Evolutionary conservation across 345 rosid species (phyloP).

Genomic region (Eucalyptus decipiens): DNA sequence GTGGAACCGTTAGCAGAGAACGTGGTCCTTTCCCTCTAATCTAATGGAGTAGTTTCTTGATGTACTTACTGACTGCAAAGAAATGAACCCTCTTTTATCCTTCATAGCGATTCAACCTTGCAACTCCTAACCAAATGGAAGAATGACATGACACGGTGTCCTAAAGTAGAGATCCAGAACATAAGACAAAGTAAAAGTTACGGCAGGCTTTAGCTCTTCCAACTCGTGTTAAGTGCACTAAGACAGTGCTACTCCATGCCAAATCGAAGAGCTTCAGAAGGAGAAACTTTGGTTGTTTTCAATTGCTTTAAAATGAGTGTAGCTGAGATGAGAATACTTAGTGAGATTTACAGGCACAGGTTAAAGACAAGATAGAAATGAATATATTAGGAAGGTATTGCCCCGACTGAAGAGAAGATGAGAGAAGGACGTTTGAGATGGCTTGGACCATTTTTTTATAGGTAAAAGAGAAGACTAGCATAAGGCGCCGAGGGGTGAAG

Average conservation of each 20-base stretch:
- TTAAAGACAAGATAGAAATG: background rate
- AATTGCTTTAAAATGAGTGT: background rate
- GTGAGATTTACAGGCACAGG: background rate
- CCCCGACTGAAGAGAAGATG: background rate
- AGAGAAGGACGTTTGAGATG: background rate
- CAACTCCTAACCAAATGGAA: background rate
- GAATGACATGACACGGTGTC: background rate
- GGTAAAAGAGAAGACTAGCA: background rate
- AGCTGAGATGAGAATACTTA: background rate
- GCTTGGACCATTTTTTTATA: background rate
- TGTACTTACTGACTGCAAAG: background rate
- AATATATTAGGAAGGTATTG: background rate
- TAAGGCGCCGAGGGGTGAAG: too few species aligned
- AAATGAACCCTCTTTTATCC: background rate
- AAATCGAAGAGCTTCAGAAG: background rate
- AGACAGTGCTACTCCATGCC: background rate
- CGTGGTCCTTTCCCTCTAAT: background rate
- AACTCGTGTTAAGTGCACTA: background rate
- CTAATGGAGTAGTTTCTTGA: background rate
- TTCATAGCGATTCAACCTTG: background rate
- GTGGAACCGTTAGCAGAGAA: background rate
- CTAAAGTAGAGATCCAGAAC: background rate
- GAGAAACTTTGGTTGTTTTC: background rate
- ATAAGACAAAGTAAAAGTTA: background rate
- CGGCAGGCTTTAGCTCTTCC: background rate